Base-by-base conservation (phyloP, 2,329 filamentous ascomycete genomes). In the Exserohilum turcica region DNA sequence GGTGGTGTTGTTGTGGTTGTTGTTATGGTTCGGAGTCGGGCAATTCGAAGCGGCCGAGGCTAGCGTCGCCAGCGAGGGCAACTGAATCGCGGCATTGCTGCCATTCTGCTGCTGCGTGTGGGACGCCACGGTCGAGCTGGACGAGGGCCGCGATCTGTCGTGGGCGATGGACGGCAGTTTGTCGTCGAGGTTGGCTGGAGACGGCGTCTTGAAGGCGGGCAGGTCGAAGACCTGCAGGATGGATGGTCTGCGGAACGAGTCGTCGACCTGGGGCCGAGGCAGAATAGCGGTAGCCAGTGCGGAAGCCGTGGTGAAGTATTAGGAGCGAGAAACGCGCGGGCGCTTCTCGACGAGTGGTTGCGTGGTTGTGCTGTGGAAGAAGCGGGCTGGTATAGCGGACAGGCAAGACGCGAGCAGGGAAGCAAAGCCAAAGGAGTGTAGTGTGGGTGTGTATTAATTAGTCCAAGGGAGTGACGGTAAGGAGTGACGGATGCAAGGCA, bases 181-280 rank as follows among this genome's bases (percentile, higher is more conserved):
- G 52, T 78, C 76, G 47, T 82, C 78, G 52, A 74, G 67, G 28
- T 40, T 43, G 31, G 48, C 47, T n/a, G 59, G 49, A 48, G 79
- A 74, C 49, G 77, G 71, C 70, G 74, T 78, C 31, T 74, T 79
- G 67, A 79, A 76, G 13, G 77, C 69, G 28, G 78, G 73, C 66
- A 80, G 74, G 61, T 81, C 75, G 45, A 77, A 76, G 43, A 66
- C 71, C 61, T 79, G 75, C 53, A 82, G 78, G 60, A 80, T 76
- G 60, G 81, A 80, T 31, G 77, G 75, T 60, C 79, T 74, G 64
- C 75, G 71, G 68, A 77, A 72, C 66, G 73, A 69, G 52, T 80
- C 82, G 72, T 83, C 79, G 79, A 82, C 79, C 78, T 82, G 79
- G 61, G 83, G 81, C 80, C 81, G 78, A 68, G 83, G 84, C 53